Conservation (phyloP, 176 grass and related monocot genomes). For the Elaeis guineensis region DNA sequence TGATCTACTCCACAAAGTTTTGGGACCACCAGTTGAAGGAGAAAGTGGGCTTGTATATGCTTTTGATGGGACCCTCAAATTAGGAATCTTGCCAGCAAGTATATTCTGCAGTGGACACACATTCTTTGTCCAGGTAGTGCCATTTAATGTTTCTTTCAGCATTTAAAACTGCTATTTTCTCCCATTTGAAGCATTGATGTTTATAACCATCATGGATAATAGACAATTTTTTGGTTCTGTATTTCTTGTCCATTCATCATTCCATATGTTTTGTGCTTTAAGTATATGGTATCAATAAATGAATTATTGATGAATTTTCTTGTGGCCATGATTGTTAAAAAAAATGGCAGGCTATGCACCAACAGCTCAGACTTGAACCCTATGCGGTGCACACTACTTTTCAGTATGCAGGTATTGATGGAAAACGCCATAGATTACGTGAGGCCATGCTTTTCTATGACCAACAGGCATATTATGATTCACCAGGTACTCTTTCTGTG, state of each 20-base stretch:
- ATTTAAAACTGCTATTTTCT: no score
- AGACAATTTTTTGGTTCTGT: no score
- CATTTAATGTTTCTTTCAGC: not conserved
- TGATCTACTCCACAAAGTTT: slow-evolving; percentile 58
- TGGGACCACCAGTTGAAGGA: slow-evolving; percentile 57
- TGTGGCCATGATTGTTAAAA: not conserved
- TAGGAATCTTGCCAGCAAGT: slow-evolving; percentile 90
- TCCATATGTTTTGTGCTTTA: no score
- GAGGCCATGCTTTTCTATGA: slow-evolving; percentile 93
- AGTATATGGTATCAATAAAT: no score
- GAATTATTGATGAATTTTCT: no score
- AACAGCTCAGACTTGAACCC: slow-evolving; percentile 82
- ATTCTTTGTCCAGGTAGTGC: slow-evolving; percentile 86
- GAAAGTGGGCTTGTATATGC: slow-evolving; percentile 69
- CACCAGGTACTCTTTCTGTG: slow-evolving; percentile 40
- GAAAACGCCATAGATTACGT: slow-evolving; percentile 91
- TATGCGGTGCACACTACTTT: slow-evolving; percentile 98
- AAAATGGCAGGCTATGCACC: slow-evolving; percentile 57
- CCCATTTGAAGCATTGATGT: no score
- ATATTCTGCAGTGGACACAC: slow-evolving; percentile 99
- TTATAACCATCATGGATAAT: no score
- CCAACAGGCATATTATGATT: slow-evolving; percentile 66
- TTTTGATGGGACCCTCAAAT: slow-evolving; percentile 82
- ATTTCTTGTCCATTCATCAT: no score
- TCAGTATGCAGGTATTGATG: slow-evolving; percentile 91